Percentiles rank a stretch among this genome's conserved stretches.
Evolutionary conservation across 2,329 filamentous ascomycete genomes (phyloP).

Genomic region (Cladosporium sp.): DNA sequence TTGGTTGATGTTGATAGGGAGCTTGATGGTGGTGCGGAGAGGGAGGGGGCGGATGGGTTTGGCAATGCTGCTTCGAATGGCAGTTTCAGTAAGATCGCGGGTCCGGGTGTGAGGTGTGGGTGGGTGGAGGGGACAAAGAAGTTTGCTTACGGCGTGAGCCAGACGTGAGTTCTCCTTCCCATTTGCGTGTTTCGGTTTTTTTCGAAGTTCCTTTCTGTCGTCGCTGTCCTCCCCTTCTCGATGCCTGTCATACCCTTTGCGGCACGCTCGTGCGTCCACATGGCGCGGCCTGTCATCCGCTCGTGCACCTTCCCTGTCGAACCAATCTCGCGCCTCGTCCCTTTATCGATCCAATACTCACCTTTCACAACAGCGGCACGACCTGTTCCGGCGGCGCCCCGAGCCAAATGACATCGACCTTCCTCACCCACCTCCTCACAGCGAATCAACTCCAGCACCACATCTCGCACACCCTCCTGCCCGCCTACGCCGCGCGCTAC

Average conservation of each 20-base stretch:
- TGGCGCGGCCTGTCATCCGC: background rate
- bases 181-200: background rate
- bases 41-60: conserved; percentile 54
- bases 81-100: conserved; percentile 83
- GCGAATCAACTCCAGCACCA: conserved; percentile 50
- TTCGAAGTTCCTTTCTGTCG: too few species aligned
- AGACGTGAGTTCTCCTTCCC: conserved; percentile 44
- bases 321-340: too few species aligned
- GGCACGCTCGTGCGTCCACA: background rate
- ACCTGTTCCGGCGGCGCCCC: conserved; percentile 57
- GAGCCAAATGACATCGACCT: conserved; percentile 55
- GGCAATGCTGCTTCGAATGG: conserved; percentile 83
- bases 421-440: conserved; percentile 52
- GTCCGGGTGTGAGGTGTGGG: conserved; percentile 78
- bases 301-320: background rate
- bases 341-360: background rate
- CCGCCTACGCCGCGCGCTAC: conserved; percentile 47
- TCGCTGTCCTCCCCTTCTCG: conserved; percentile 5
- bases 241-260: background rate
- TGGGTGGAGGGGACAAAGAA: conserved; percentile 74
- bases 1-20: conserved; percentile 73
- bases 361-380: conserved; percentile 46
- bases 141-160: conserved; percentile 55
- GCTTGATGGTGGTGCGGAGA: conserved; percentile 54
- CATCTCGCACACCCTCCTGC: conserved; percentile 51